phyloP scores from a whole-genome alignment of 2,329 filamentous ascomycete genomes.

The Hypoxylon sp. region DNA sequence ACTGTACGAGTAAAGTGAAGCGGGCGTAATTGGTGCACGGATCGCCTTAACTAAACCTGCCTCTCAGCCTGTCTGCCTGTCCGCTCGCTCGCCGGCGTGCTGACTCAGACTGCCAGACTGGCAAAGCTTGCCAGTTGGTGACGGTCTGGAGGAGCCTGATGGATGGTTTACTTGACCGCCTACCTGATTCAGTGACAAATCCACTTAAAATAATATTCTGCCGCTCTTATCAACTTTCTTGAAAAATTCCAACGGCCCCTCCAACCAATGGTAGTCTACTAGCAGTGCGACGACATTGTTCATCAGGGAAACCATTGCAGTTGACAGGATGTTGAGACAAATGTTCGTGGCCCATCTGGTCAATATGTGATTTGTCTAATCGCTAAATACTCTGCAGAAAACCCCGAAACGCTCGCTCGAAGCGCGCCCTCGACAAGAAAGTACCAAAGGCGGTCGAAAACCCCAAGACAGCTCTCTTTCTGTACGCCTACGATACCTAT shows the following conservation, averaged over 20 bases:
- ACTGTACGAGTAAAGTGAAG: too few species aligned
- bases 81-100: too few species aligned
- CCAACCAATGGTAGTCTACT: neutral
- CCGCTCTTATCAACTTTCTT: slow-evolving; percentile 23
- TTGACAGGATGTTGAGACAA: slow-evolving; percentile 41
- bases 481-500: slow-evolving; percentile 53
- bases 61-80: too few species aligned
- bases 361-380: too few species aligned
- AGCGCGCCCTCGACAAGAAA: slow-evolving; percentile 91
- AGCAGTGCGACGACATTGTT: slow-evolving; percentile 4
- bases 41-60: too few species aligned
- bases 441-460: slow-evolving; percentile 90
- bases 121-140: slow-evolving; percentile 9
- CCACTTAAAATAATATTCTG: slow-evolving; percentile 36
- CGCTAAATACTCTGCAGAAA: slow-evolving; percentile 53
- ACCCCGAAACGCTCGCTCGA: slow-evolving; percentile 81
- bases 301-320: slow-evolving; percentile 2
- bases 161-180: slow-evolving; percentile 26
- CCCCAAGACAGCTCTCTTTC: slow-evolving; percentile 86
- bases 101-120: too few species aligned
- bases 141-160: neutral
- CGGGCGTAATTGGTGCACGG: too few species aligned
- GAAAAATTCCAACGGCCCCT: slow-evolving; percentile 39
- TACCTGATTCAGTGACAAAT: neutral
- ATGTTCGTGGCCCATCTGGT: slow-evolving; percentile 35